Evolutionary conservation across 1,139 yeast species (phyloP).

Genomic region (Geotrichum citri-aurantii): DNA sequence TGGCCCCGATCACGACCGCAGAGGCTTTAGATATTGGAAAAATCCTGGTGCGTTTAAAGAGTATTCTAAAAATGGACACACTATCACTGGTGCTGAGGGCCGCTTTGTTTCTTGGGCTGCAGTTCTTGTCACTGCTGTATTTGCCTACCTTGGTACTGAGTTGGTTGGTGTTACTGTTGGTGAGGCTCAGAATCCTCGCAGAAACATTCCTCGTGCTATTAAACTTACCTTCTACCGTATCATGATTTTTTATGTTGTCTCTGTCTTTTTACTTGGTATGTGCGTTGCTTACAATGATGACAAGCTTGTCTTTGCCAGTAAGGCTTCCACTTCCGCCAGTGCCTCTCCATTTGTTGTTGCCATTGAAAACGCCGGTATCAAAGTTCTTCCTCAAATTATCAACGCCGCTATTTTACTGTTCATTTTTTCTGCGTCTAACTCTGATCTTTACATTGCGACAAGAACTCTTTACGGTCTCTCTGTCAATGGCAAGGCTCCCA

Average conservation of each 20-base stretch:
- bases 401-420: constrained; percentile 65
- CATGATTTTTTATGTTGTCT: constrained; percentile 44
- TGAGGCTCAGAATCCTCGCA: constrained; percentile 71
- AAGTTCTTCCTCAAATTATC: constrained; percentile 56
- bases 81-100: constrained; percentile 41
- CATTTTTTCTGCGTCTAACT: constrained; percentile 67
- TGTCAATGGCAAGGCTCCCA: constrained; percentile 58
- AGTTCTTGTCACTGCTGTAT: constrained; percentile 45
- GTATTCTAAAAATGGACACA: constrained; percentile 31
- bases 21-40: constrained; percentile 63
- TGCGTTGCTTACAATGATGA: constrained; percentile 41
- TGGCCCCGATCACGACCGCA: constrained; percentile 56
- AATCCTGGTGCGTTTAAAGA: constrained; percentile 57
- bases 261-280: constrained; percentile 46
- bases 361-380: constrained; percentile 54
- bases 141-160: constrained; percentile 71
- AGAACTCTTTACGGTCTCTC: constrained; percentile 63
- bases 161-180: constrained; percentile 73
- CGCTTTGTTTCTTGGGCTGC: constrained; percentile 61
- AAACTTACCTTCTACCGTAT: constrained; percentile 64
- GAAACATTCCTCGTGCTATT: constrained; percentile 71
- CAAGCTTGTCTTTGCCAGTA: constrained; percentile 30
- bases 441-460: constrained; percentile 65
- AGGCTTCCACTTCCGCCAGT: constrained; percentile 45
- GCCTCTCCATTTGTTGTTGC: constrained; percentile 72